Evolutionary conservation across 2,329 filamentous ascomycete genomes (phyloP).

Genomic region (Aspergillus sp.): DNA sequence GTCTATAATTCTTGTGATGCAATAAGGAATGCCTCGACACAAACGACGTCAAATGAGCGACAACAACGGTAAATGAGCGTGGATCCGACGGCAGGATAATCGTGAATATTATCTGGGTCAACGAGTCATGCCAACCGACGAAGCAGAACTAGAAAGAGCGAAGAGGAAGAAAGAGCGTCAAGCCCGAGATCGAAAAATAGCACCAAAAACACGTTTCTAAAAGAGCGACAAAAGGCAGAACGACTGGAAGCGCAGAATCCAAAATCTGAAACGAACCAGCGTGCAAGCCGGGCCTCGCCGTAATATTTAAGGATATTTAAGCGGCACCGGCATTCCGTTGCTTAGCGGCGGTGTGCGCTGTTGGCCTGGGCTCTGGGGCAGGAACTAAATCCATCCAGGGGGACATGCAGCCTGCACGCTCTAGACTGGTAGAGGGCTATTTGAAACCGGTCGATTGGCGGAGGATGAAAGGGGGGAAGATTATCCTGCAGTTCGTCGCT

Average conservation of each 20-base stretch:
- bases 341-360: slow-evolving; percentile 29
- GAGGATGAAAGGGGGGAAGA: slow-evolving; percentile 10
- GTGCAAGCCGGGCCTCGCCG: slow-evolving; percentile 10
- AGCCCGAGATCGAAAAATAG: slow-evolving; percentile 24
- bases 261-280: slow-evolving; percentile 24
- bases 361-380: slow-evolving; percentile 1
- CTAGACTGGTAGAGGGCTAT: slow-evolving; percentile 14
- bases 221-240: slow-evolving; percentile 32
- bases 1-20: slow-evolving; percentile 25
- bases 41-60: slow-evolving; percentile 21
- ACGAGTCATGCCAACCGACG: slow-evolving; percentile 16
- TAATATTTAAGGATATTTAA: slow-evolving; percentile 14
- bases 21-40: slow-evolving; percentile 31
- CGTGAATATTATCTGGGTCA: slow-evolving; percentile 16
- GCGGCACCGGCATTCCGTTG: slow-evolving; percentile 26
- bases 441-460: slow-evolving; percentile 19
- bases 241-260: slow-evolving; percentile 24
- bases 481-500: slow-evolving; percentile 13
- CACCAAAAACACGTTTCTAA: slow-evolving; percentile 31
- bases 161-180: slow-evolving; percentile 28
- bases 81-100: slow-evolving; percentile 18
- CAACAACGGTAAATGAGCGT: slow-evolving; percentile 20
- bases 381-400: slow-evolving; percentile 20
- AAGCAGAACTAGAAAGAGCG: slow-evolving; percentile 9
- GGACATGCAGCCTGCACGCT: slow-evolving; percentile 25